Evolutionary conservation across 2,329 filamentous ascomycete genomes (phyloP).

Genomic region (Trichoderma hamatum): DNA sequence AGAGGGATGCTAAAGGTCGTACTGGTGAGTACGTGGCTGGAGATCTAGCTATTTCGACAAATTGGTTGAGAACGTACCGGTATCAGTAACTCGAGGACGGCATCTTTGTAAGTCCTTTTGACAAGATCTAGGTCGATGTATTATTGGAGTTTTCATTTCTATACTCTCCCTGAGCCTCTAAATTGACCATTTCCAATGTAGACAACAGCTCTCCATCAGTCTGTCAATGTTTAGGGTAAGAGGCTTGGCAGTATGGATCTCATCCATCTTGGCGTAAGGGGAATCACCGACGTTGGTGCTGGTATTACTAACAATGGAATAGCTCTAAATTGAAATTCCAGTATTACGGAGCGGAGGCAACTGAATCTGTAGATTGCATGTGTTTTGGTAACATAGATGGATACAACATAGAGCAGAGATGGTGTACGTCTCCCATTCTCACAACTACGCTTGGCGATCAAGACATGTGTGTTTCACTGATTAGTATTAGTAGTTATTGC

Average conservation of each 20-base stretch:
- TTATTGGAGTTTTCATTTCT: neutral
- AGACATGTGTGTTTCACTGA: neutral
- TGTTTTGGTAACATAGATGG: neutral
- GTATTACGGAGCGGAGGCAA: neutral
- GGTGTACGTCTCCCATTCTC: neutral
- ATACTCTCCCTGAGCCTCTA: neutral
- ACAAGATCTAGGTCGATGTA: neutral
- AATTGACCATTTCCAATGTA: neutral
- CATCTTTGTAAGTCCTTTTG: neutral
- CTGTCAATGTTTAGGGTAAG: neutral
- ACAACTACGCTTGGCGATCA: neutral
- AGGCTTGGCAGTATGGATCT: neutral
- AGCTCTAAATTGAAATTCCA: neutral
- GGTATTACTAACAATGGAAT: neutral
- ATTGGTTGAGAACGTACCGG: neutral
- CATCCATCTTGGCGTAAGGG: neutral
- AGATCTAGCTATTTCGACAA: neutral
- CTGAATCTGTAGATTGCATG: neutral
- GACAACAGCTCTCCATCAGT: neutral
- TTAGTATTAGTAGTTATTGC: neutral
- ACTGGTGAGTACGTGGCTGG: neutral
- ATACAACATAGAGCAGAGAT: neutral
- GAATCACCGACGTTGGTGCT: neutral
- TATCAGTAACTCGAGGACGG: neutral
- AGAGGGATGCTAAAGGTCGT: neutral